Evolutionary conservation across 345 rosid species (phyloP), one percentile per base, ranked within the genome.

Genomic region (Moricandia arvensis): DNA sequence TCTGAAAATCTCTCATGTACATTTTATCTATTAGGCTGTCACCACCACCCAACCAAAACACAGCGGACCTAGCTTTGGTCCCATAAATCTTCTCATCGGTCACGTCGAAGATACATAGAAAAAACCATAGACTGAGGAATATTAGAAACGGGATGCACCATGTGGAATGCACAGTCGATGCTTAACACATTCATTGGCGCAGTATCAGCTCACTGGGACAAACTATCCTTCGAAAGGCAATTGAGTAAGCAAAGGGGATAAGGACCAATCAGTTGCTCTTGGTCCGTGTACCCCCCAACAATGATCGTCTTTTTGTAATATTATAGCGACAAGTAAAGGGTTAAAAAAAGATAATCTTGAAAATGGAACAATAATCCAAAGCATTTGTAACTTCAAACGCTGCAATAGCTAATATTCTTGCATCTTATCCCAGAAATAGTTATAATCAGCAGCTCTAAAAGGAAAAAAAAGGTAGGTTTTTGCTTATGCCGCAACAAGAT

Each of bases 401-500:
- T 68, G 60, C 62, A 79, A 53, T 15, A 8, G 15, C 2, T 24
- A 34, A 15, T 8, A 59, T 9, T 1, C 13, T 60, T 37, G 74
- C 21, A 67, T 38, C 55, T 37, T 35, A 72, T 53, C 54, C 60
- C 58, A 73, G 31, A 16, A 64, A 68, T n/a, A 47, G 61, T 26
- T 72, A 72, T 59, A 72, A 41, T 49, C 59, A 55, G 17, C 68
- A 72, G 69, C 63, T 51, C 61, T 8, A 29, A 59, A 78, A 65
- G 66, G 45, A 72, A 7, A 37, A 66, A 5, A 43, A 16, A 59
- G 17, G 49, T 30, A 27, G 21, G 33, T 0, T 71, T 49, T 64
- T 35, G 24, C 31, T 73, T 62, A 79, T 7, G 75, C 82, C 10
- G 78, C 82, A 60, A 93, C 93, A 24, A 96, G 94, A 83, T 96